Base-by-base conservation (phyloP, 805 yeast genomes). In the Cyberlindnera samutprakarnensis region DNA sequence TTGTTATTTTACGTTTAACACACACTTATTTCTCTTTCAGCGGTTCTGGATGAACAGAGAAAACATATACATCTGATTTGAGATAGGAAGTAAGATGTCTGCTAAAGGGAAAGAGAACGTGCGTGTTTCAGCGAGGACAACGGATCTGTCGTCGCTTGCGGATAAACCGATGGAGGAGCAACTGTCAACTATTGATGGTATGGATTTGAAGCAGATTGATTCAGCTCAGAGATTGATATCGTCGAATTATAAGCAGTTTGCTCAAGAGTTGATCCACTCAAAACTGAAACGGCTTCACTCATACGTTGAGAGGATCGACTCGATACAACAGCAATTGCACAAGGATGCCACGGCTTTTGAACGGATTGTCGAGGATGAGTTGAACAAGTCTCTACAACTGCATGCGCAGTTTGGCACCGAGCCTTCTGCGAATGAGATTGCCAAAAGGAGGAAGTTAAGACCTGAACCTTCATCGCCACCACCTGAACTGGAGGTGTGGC, bases 231-330 rank as follows among this genome's bases (percentile, higher is more conserved):
- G 39, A 19, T 38, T 39, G 27, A 39, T 62, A 3, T 52, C 57
- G 2, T 27, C 39, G 5, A 60, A 59, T 32, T 62, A 59, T 43
- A 51, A 49, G 23, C 37, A 40, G 3, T 36, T 62, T 3, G 44
- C 62, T 2, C 42, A 38, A 19, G 47, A 48, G 14, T 59, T 61
- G 28, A 42, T 54, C 10, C 32, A 35, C 12, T 44, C 61, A 4
- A 41, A 63, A 27, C 30, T 56, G 3, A 19, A 47, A 1, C 45
- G 62, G 24, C 49, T 59, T 2, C 62, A 59, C 31, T 45, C 59
- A 13, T 38, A 56, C 36, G 41, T 61, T 6, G 25, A 46, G n/a
- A 42, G 47, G 19, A 53, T 62, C 16, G 65, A 61, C 24, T 43
- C 47, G 14, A 24, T 51, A 0, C 53, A 58, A n/a, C 32, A 35